Base-by-base conservation (phyloP, 2,329 filamentous ascomycete species). In the Aspergillus proliferans region DNA sequence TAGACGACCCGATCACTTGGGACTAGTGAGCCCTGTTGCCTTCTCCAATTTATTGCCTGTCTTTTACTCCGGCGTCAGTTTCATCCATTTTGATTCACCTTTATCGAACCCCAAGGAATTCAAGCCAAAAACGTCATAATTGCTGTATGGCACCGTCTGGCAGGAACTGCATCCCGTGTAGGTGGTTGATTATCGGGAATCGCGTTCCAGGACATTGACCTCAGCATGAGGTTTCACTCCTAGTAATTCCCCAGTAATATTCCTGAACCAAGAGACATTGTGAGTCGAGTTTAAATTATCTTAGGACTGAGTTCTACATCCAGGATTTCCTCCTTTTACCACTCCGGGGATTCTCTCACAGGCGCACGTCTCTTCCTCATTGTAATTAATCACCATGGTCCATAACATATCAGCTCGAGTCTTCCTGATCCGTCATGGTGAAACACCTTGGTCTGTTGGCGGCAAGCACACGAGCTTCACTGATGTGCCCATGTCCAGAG, bases 361-460 rank as follows among this genome's bases (percentile, higher is more conserved):
- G 4, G 4, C 26, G 9, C 10, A 30, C 26, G 3, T 22, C 19
- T 19, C 15, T 12, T 40, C 10, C 18, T 15, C 18, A 12, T 40
- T 12, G 10, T 15, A 18, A 40, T 12, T 12, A 19, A 40, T 5
- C 38, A 40, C 15, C 8, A 40, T 40, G 38, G 18, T 19, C 15
- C n/a, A 4, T 19, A 40, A 45, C 21, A 48, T 45, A 42, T 50
- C 52, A 22, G 47, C 52, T 6, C 51, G 50, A 15, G 24, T 56
- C 26, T 55, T 52, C 43, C 52, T 55, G 21, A 42, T 56, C 45
- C 52, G 50, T 43, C 50, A 55, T 39, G 52, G 54, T 26, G 54
- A 54, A 26, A 56, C 54, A 15, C 47, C 52, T 12, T 53, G 50
- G 54, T 47, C 47, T 15, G 30, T 49, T 5, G 45, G 45, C n/a